Conservation (phyloP, 192 early-diverging fungal genomes). For the Backusella morwellensis region DNA sequence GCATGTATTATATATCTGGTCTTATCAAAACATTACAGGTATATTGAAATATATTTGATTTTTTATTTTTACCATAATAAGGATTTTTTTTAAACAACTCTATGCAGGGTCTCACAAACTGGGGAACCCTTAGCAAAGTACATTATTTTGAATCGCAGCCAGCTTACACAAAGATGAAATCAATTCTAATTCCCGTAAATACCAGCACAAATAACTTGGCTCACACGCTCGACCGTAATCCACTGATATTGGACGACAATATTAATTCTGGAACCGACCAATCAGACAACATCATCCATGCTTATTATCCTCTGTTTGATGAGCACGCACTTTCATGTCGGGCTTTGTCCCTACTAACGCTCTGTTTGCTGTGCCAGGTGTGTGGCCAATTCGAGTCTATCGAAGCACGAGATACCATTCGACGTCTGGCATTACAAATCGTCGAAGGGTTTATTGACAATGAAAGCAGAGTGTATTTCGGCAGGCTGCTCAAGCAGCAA, state of each 20-base stretch:
- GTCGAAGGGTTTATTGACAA: slow-evolving; percentile 7
- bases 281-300: not conserved
- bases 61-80: slow-evolving; percentile 1
- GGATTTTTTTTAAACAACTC: not conserved
- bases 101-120: slow-evolving; percentile 4
- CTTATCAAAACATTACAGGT: slow-evolving; percentile 3
- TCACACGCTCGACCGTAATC: not conserved
- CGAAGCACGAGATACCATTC: not conserved
- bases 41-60: not conserved
- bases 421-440: slow-evolving; percentile 8
- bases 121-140: not conserved
- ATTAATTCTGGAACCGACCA: not conserved
- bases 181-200: not conserved
- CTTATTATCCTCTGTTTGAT: slow-evolving; percentile 9
- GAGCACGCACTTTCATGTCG: not conserved
- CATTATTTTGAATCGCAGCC: not conserved
- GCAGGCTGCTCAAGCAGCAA: not conserved
- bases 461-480: not conserved
- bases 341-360: not conserved
- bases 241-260: not conserved
- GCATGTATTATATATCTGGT: not conserved
- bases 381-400: not conserved
- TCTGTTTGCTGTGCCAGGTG: not conserved
- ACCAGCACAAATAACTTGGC: not conserved
- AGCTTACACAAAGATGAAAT: not conserved